Conservation (phyloP, 2,329 filamentous ascomycete species). For the Dothistroma septosporum region DNA sequence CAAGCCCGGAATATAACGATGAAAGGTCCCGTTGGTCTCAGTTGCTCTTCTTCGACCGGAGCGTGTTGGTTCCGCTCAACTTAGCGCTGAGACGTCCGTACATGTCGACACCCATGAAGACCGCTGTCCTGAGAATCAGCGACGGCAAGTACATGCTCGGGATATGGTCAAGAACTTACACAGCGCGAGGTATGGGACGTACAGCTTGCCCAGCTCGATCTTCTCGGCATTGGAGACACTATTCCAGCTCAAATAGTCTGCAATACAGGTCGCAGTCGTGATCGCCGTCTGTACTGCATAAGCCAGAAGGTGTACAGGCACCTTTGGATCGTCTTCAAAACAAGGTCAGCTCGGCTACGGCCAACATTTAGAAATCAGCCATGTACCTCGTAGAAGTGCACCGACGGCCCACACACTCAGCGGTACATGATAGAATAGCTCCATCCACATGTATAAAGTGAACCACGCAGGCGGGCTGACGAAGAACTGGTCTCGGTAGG, state of each 20-base stretch:
- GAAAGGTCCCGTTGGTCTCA: neutral
- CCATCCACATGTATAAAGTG: constrained; percentile 51
- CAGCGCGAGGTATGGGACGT: constrained; percentile 55
- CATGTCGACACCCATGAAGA: constrained; percentile 45
- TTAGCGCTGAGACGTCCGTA: constrained; percentile 30
- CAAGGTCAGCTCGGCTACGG: neutral
- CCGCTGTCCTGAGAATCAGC: constrained; percentile 27
- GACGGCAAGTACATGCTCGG: neutral
- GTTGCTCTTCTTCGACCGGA: constrained; percentile 4
- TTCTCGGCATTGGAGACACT: constrained; percentile 46
- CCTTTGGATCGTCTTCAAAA: constrained; percentile 50
- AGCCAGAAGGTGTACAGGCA: constrained; percentile 58
- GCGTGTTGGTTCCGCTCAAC: constrained; percentile 8
- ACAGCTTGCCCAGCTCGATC: constrained; percentile 48
- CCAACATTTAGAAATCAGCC: too few relatives aligned
- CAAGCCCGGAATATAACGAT: neutral
- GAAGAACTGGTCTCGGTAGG: constrained; percentile 63
- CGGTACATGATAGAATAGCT: constrained; percentile 59
- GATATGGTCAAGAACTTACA: constrained; percentile 41
- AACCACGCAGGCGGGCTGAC: constrained; percentile 58
- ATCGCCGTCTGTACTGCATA: constrained; percentile 58
- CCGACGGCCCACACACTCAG: constrained; percentile 57
- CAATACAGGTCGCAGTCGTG: constrained; percentile 60
- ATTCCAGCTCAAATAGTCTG: constrained; percentile 57
- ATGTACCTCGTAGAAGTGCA: constrained; percentile 51